Percentiles rank a stretch among this genome's conserved stretches.
Evolutionary conservation across 257 asterid genomes (phyloP).

Genomic region (Gentiana macrophylla): DNA sequence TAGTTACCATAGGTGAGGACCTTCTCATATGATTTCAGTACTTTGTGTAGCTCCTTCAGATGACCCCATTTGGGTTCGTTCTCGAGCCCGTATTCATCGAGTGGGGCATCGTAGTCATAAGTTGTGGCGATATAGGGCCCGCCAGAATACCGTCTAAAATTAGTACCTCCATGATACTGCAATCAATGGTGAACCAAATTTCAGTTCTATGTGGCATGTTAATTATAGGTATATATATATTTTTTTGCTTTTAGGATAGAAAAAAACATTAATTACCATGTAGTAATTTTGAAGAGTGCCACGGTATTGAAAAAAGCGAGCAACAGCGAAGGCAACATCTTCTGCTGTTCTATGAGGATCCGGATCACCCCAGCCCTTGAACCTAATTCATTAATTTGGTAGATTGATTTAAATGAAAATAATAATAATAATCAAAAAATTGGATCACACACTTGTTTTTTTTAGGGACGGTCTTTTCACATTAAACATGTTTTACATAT

Average conservation of each 20-base stretch:
- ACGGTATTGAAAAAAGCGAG: conserved; percentile 90
- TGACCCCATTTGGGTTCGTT: conserved; percentile 96
- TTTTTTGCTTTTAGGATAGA: no score
- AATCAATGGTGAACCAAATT: neutral
- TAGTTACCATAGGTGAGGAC: conserved; percentile 24
- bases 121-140: conserved; percentile 95
- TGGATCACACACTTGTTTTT: neutral
- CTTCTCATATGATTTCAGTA: conserved; percentile 64
- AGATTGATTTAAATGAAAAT: neutral
- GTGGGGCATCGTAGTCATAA: conserved; percentile 94
- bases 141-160: conserved; percentile 95
- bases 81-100: conserved; percentile 72
- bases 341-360: conserved; percentile 91
- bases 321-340: conserved; percentile 87
- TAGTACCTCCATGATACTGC: conserved; percentile 96
- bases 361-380: conserved; percentile 36
- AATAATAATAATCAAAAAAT: neutral
- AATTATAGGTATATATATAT: neutral
- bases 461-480: neutral
- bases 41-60: conserved; percentile 81
- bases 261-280: conserved; percentile 43
- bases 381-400: conserved; percentile 15
- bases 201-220: neutral
- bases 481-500: no score
- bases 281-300: conserved; percentile 91